Conservation (phyloP, 352 stramenopile genomes). For the Pythium insidiosum region DNA sequence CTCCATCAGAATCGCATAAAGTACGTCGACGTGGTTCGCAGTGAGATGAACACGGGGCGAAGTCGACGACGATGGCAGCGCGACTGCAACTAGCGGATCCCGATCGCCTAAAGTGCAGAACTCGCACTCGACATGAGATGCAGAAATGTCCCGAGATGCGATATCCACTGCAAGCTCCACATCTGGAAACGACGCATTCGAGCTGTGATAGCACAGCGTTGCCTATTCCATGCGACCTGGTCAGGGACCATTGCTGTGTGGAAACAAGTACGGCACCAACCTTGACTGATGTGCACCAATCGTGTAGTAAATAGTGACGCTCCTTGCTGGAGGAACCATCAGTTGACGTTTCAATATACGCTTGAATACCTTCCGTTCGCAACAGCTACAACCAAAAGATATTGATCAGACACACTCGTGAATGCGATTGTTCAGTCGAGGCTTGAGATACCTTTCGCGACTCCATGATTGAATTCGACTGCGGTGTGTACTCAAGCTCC, state of each 20-base stretch:
- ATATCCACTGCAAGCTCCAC: constrained; percentile 71
- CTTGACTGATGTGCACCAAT: constrained; percentile 75
- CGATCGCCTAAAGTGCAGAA: constrained; percentile 7
- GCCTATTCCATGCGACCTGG: constrained; percentile 18
- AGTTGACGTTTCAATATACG: constrained; percentile 59
- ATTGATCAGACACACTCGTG: not conserved
- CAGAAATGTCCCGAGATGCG: constrained; percentile 20
- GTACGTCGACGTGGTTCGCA: constrained; percentile 71
- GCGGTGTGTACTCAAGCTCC: constrained; percentile 63
- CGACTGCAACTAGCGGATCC: not conserved
- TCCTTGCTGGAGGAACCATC: constrained; percentile 1
- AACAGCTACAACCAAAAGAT: constrained; percentile 30
- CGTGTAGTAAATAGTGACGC: constrained; percentile 73
- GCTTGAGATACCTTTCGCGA: constrained; percentile 57
- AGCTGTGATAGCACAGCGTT: constrained; percentile 67
- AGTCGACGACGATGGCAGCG: not conserved
- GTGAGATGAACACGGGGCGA: constrained; percentile 68
- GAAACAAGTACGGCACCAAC: too few species aligned
- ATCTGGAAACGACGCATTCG: constrained; percentile 71
- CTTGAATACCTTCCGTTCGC: constrained; percentile 46
- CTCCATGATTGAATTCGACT: constrained; percentile 69
- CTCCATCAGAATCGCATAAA: constrained; percentile 83
- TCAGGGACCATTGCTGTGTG: too few species aligned
- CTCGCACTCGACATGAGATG: constrained; percentile 5
- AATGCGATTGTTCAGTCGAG: not conserved